Percentiles rank a stretch among this genome's conserved stretches.
These are phyloP conservation scores for Helicocarpus griseus DNA, from an alignment of 2,329 filamentous ascomycete species.

Conservation along the genomic window DNA sequence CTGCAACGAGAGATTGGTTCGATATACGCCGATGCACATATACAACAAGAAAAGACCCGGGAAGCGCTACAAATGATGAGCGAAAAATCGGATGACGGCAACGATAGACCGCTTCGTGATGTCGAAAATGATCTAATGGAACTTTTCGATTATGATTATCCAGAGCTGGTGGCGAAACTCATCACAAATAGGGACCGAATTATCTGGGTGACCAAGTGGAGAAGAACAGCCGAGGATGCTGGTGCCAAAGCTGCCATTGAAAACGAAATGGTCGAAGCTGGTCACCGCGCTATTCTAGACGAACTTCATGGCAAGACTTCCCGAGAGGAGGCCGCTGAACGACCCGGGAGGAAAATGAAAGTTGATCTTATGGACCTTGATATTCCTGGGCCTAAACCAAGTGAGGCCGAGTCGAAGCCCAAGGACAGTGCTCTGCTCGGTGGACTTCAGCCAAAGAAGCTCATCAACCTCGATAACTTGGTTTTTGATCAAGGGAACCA, in stretches of 20 bases:
- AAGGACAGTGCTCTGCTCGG: conserved; percentile 63
- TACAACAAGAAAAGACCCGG: conserved; percentile 84
- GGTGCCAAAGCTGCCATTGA: conserved; percentile 66
- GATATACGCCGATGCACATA: conserved; percentile 83
- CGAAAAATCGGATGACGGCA: conserved; percentile 61
- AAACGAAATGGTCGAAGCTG: conserved; percentile 82
- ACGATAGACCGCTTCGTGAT: conserved; percentile 78
- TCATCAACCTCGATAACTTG: conserved; percentile 91
- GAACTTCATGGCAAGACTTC: conserved; percentile 66
- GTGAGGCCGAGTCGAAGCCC: conserved; percentile 42
- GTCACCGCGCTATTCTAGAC: conserved; percentile 75
- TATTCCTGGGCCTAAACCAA: conserved; percentile 51
- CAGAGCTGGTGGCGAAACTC: conserved; percentile 81
- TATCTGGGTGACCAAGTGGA: conserved; percentile 86
- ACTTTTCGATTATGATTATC: conserved; percentile 93
- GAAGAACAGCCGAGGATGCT: conserved; percentile 69
- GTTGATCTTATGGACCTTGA: conserved; percentile 79
- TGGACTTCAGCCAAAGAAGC: conserved; percentile 72
- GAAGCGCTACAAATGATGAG: conserved; percentile 75
- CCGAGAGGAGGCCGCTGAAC: conserved; percentile 47
- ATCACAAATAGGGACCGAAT: conserved; percentile 90
- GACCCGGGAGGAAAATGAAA: conserved; percentile 73
- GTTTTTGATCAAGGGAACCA: conserved; percentile 98
- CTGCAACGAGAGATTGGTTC: conserved; percentile 83
- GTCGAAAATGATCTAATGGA: conserved; percentile 99